Conservation (phyloP, 768 basidiomycete genomes). For the Multifurca ochricompacta region DNA sequence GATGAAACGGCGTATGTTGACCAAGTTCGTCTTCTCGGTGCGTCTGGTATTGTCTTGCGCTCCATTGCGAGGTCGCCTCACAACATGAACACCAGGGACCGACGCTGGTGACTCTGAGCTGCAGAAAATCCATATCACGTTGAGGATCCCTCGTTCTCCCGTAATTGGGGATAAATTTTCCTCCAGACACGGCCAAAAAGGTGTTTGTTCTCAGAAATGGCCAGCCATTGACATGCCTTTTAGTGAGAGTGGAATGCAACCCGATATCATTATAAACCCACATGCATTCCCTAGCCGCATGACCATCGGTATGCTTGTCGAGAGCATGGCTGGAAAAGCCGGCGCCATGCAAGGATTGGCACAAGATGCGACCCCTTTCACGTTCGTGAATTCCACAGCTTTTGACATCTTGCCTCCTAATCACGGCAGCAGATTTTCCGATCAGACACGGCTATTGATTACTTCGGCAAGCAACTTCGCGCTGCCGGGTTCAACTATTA, state of each 20-base stretch:
- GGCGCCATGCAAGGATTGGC: slow-evolving; percentile 98
- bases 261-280: slow-evolving; percentile 98
- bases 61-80: not conserved
- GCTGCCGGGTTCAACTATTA: slow-evolving; percentile 98
- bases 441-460: slow-evolving; percentile 93
- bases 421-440: slow-evolving; percentile 61
- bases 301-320: slow-evolving; percentile 99
- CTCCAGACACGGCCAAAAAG: slow-evolving; percentile 97
- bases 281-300: slow-evolving; percentile 99
- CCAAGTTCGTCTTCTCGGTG: slow-evolving; percentile 84
- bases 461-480: slow-evolving; percentile 91
- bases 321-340: slow-evolving; percentile 99
- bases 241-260: slow-evolving; percentile 97
- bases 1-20: slow-evolving; percentile 89
- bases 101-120: slow-evolving; percentile 84
- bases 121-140: slow-evolving; percentile 88
- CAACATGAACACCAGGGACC: slow-evolving; percentile 42
- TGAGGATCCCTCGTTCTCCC: slow-evolving; percentile 89
- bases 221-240: slow-evolving; percentile 98
- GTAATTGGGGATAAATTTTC: slow-evolving; percentile 99
- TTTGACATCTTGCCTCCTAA: slow-evolving; percentile 2
- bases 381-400: slow-evolving; percentile 42
- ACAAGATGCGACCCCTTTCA: slow-evolving; percentile 98
- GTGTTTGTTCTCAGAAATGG: slow-evolving; percentile 99
- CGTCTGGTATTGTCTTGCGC: slow-evolving; percentile 18